phyloP scores from a whole-genome alignment of 2,329 filamentous ascomycete species.

The Pseudogymnoascus destructans region DNA sequence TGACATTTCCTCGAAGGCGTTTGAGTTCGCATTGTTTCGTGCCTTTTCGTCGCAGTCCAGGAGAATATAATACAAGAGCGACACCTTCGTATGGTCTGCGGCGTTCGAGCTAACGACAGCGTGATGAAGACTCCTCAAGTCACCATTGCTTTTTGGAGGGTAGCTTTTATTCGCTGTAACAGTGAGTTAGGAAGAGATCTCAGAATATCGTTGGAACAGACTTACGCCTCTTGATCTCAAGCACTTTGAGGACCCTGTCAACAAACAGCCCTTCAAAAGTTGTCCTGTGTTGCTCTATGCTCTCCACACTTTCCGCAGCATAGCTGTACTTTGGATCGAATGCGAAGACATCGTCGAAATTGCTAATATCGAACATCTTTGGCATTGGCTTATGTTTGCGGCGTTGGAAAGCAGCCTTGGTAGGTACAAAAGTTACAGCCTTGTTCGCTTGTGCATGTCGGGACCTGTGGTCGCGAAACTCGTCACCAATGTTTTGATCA shows the following conservation, averaged over 20 bases:
- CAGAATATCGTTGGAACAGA: constrained; percentile 11
- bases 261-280: constrained; percentile 64
- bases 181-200: background rate
- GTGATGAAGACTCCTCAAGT: constrained; percentile 56
- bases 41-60: constrained; percentile 52
- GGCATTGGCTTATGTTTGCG: constrained; percentile 7
- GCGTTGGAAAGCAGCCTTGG: constrained; percentile 1
- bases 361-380: constrained; percentile 49
- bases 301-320: constrained; percentile 44
- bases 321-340: constrained; percentile 48
- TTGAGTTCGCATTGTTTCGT: constrained; percentile 36
- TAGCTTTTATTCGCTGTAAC: constrained; percentile 47
- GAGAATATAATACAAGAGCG: constrained; percentile 71
- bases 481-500: constrained; percentile 7
- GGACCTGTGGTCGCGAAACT: background rate
- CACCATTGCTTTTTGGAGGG: constrained; percentile 56
- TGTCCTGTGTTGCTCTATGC: constrained; percentile 55
- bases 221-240: constrained; percentile 58
- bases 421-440: constrained; percentile 7
- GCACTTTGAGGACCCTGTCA: constrained; percentile 58
- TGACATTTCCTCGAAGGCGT: constrained; percentile 45
- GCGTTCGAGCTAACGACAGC: constrained; percentile 53
- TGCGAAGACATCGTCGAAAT: constrained; percentile 57
- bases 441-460: background rate
- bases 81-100: constrained; percentile 65